Base-by-base conservation (phyloP, 352 stramenopile genomes). In the Pythium vanterpoolii region DNA sequence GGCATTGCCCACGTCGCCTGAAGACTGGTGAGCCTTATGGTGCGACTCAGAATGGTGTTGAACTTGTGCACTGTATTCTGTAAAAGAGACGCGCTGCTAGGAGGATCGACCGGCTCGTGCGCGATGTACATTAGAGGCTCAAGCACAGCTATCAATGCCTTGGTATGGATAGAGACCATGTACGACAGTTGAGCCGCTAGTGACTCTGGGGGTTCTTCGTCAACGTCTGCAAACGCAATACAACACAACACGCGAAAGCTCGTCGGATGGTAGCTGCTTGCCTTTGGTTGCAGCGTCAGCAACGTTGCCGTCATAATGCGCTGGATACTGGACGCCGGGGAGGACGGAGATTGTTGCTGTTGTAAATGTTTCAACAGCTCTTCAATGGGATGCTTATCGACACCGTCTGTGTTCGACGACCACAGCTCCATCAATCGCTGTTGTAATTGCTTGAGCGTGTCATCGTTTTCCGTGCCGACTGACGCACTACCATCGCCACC, bases 241-340 rank as follows among this genome's bases (percentile, higher is more conserved):
- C 24, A 31, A 48, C 58, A 65, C 2, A 65, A 23, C 6, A 36
- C 24, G 21, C 28, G 19, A 1, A 33, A 6, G 2, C 19, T 49
- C 3, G 14, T 9, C 5, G 58, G 49, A 21, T 38, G 28, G 16
- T 26, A 46, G n/a, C 43, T 21, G 14, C 16, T 30, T 14, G 3
- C 27, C 1, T 16, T 34, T 16, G 59, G 59, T 36, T 66, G 50
- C 4, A 66, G 38, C 13, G 51, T 14, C 4, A 66, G 38, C n/a
- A 66, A 30, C 1, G 50, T 51, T 1, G 51, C 24, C 16, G 31
- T 8, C 7, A 66, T 11, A 2, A 59, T 33, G 5, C 10, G 34
- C 34, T 42, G 34, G 34, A 42, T 16, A 18, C 34, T 42, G 34
- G 34, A 42, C 10, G 34, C n/a, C n/a, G n/a, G n/a, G n/a, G n/a